A percentile compares a stretch with the other conserved stretches of the same genome.
These are phyloP conservation scores for Penicillium coprophilum DNA, from an alignment of 495 filamentous ascomycete species.

Conservation along the genomic window DNA sequence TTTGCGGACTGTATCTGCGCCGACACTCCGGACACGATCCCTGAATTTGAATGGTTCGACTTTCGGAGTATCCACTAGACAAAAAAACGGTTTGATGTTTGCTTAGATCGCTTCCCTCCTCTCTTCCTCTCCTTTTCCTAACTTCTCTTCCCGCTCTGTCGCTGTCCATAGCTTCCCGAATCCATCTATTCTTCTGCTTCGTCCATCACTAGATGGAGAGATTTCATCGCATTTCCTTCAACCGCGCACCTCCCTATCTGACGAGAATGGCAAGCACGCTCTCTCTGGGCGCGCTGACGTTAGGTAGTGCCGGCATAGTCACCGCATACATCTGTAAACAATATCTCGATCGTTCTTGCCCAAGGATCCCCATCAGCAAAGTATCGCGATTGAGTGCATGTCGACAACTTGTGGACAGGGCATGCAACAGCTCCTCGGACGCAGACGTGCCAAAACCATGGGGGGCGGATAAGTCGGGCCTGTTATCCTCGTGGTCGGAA, in stretches of 20 bases:
- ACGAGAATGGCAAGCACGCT: constrained; percentile 5
- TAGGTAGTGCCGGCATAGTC: not conserved
- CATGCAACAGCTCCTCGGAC: constrained; percentile 5
- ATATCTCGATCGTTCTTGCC: constrained; percentile 2
- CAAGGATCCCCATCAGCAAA: constrained; percentile 5
- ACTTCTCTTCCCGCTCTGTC: too few relatives aligned
- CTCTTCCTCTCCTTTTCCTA: too few relatives aligned
- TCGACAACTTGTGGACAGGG: constrained; percentile 12
- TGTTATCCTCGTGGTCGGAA: constrained; percentile 12
- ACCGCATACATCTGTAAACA: constrained; percentile 7
- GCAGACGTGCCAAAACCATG: constrained; percentile 3
- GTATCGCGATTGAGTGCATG: constrained; percentile 16
- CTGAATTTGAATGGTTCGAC: too few relatives aligned
- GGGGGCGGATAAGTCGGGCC: constrained; percentile 7
- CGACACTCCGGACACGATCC: too few relatives aligned
- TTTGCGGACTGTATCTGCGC: too few relatives aligned
- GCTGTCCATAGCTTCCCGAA: too few relatives aligned
- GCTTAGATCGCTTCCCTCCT: too few relatives aligned
- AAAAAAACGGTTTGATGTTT: too few relatives aligned
- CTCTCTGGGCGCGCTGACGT: constrained; percentile 1
- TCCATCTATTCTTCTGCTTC: too few relatives aligned
- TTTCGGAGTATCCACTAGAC: too few relatives aligned
- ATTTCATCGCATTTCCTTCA: not conserved
- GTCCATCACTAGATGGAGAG: too few relatives aligned
- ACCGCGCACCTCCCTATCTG: not conserved